Conservation (phyloP, 306 rosid genomes). For the Casuarina glauca region DNA sequence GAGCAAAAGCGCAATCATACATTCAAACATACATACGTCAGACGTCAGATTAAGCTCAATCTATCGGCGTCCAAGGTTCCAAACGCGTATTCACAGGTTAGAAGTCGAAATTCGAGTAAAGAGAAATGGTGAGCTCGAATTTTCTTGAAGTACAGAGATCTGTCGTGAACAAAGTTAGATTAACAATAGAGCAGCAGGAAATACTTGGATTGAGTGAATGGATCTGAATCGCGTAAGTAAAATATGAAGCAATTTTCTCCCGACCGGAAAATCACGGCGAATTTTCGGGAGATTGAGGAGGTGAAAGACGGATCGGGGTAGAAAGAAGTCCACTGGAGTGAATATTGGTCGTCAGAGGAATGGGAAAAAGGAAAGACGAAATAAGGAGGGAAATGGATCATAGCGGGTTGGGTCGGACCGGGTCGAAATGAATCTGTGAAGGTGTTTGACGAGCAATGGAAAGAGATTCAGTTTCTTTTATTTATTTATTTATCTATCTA, state of each 20-base stretch:
- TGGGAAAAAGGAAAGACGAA: not conserved
- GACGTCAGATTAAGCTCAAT: not conserved
- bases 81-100: not conserved
- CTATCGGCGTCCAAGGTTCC: not conserved
- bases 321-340: not conserved
- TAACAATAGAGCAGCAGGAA: not conserved
- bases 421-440: not conserved
- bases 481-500: too few relatives aligned
- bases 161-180: not conserved
- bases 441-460: not conserved
- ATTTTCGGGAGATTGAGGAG: not conserved
- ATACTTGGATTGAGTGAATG: not conserved
- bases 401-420: not conserved
- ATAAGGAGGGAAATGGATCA: not conserved
- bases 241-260: constrained; percentile 20
- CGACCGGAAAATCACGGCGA: constrained; percentile 3
- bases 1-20: not conserved
- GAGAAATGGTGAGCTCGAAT: not conserved
- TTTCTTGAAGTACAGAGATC: not conserved
- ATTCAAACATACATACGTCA: not conserved
- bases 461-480: not conserved
- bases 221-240: constrained; percentile 30
- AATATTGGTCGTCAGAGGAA: not conserved
- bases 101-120: not conserved
- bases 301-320: not conserved